Base-by-base conservation (phyloP, 2,329 filamentous ascomycete genomes). In the Aschersonia sp. region DNA sequence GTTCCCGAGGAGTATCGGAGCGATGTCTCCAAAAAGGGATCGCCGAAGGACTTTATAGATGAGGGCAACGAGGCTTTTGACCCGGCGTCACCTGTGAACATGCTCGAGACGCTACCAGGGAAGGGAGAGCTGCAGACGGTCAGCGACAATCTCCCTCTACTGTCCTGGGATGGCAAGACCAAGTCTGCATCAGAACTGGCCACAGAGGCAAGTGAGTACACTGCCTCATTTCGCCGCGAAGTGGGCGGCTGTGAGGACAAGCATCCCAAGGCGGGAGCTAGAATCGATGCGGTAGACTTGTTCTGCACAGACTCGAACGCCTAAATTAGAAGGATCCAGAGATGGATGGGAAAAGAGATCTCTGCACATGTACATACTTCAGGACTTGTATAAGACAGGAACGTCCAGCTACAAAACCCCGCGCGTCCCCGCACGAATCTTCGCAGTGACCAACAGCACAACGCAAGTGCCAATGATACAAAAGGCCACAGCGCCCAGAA, bases 391-490 rank as follows among this genome's bases (percentile, higher is more conserved):
- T 38, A 6, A 38, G 32, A 20, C 20, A 20, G 20, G 20, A 20
- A 20, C 20, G 20, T 20, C 20, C 20, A 20, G 20, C 20, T 20
- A 20, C 20, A 20, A 20, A 20, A 20, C 20, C 20, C 20, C 20
- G 20, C 20, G 20, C 20, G 20, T 2, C n/a, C 20, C 9, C 20
- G 2, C 7, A 20, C 40, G 40, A 20, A 47, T 45, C 41, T 32
- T 46, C n/a, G 72, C 67, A 45, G 75, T 61, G 35, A 77, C 66
- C 4, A 87, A 60, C 3, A 87, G 69, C 9, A 84, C 64, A 1
- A 85, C 62, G 55, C 82, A 85, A 6, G 82, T 78, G 5, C 72
- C 79, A 31, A 85, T 69, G 51, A 87, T 86, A 38, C 71, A 72
- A 6, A 74, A 57, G 3, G 82, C 76, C 31, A 85, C 72, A 4